Evolutionary conservation across 164 flowering plant genomes (phyloP), one percentile per base, ranked within the genome.

Genomic region (Pachysandra terminalis): DNA sequence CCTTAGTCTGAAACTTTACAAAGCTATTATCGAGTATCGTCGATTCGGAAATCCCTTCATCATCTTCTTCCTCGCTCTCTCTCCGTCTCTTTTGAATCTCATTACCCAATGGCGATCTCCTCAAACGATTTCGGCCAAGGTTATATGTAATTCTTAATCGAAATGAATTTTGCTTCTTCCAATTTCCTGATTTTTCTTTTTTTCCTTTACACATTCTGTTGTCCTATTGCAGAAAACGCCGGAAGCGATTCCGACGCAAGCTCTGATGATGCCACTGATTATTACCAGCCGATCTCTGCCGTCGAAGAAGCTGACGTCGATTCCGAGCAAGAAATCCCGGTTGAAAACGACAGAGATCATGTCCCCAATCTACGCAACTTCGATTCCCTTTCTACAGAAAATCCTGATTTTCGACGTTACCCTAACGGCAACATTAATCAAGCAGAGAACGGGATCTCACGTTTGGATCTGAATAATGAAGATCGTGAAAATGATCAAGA

Each of bases 271-370:
- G 35, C 77, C 23, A 72, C 79, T n/a, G 90, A 84, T 19, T 78
- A 78, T 69, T 87, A 88, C 79, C 84, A 83, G 71, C 91, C 90
- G 14, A 85, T 88, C 71, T 81, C 91, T 7, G 75, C 82, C 35
- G 65, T 35, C 12, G 84, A 74, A 2, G 74, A 53, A 64, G 79
- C 74, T 9, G 85, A 68, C 5, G 78, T 68, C 28, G 75, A 73
- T 40, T 53, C 72, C 24, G 78, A 75, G 25, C 66, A 53, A 16
- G 66, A 35, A 22, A 67, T 55, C 56, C 63, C 72, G 9, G 19
- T 19, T 9, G 55, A 19, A 19, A 65, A 61, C 26, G 72, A 69
- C 32, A 64, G 59, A 14, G 76, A 65, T 57, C 73, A 55, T 40
- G 56, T 9, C 13, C 21, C 35, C 41, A 61, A 55, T 27, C 4